These are phyloP conservation scores for Coemansia sp. DNA, from an alignment of 192 early-diverging fungal species.

Conservation along the genomic window DNA sequence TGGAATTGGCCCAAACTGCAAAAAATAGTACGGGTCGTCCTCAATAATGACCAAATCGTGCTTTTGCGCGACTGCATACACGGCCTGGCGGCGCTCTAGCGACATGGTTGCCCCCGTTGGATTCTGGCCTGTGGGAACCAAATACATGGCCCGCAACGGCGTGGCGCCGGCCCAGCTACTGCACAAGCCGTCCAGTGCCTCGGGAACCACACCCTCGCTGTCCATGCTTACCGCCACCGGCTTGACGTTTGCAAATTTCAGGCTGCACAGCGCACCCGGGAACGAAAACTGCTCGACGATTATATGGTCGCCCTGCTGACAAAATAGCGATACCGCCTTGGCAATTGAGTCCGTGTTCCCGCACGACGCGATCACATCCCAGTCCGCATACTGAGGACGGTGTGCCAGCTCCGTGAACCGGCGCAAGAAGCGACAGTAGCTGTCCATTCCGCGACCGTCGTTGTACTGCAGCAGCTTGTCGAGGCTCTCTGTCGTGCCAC, in stretches of 20 bases:
- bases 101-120: slow-evolving; percentile 84
- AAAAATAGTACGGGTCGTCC: slow-evolving; percentile 93
- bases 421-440: slow-evolving; percentile 52
- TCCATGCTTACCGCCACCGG: slow-evolving; percentile 55
- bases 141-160: slow-evolving; percentile 58
- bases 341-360: slow-evolving; percentile 58
- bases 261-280: slow-evolving; percentile 53
- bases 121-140: slow-evolving; percentile 84
- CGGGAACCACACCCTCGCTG: slow-evolving; percentile 61
- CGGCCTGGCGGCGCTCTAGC: slow-evolving; percentile 65
- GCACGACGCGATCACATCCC: slow-evolving; percentile 60
- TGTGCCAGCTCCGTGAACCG: slow-evolving; percentile 49
- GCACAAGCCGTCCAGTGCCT: slow-evolving; percentile 53
- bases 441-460: slow-evolving; percentile 48
- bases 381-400: slow-evolving; percentile 55
- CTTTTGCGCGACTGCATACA: slow-evolving; percentile 72
- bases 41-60: slow-evolving; percentile 86
- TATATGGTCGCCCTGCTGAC: slow-evolving; percentile 56
- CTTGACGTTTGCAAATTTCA: slow-evolving; percentile 43
- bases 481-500: slow-evolving; percentile 22
- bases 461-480: slow-evolving; percentile 61
- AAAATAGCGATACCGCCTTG: slow-evolving; percentile 55
- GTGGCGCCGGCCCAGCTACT: slow-evolving; percentile 44
- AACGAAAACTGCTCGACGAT: slow-evolving; percentile 62
- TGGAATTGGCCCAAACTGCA: slow-evolving; percentile 58